These are phyloP conservation scores for Hypoxylon trugodes DNA, from an alignment of 495 filamentous ascomycete species.

Conservation along the genomic window DNA sequence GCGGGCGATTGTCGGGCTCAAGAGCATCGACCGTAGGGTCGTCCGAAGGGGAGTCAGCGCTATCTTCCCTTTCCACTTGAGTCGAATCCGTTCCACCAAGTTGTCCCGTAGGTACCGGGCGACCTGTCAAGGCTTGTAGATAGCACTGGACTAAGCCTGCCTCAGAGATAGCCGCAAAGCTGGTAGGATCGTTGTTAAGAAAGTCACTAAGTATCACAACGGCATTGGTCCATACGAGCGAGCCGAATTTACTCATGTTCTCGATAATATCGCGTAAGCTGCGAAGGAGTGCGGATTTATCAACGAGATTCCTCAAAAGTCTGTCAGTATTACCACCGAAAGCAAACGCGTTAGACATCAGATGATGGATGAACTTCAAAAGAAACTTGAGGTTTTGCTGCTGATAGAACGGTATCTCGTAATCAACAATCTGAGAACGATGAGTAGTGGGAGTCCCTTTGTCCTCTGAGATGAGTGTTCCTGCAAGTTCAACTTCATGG, in stretches of 20 bases:
- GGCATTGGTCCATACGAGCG: slow-evolving; percentile 91
- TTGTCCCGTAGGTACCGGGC: slow-evolving; percentile 53
- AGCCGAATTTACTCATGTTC: slow-evolving; percentile 80
- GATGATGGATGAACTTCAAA: slow-evolving; percentile 94
- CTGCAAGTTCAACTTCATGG: slow-evolving; percentile 77
- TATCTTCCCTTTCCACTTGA: slow-evolving; percentile 42
- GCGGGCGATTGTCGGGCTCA: slow-evolving; percentile 52
- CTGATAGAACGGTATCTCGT: slow-evolving; percentile 88
- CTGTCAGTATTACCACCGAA: slow-evolving; percentile 85
- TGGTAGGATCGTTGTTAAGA: slow-evolving; percentile 98
- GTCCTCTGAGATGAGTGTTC: slow-evolving; percentile 68
- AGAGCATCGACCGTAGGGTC: slow-evolving; percentile 50
- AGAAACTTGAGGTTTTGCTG: slow-evolving; percentile 93
- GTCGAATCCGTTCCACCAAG: slow-evolving; percentile 45
- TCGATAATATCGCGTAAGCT: slow-evolving; percentile 83
- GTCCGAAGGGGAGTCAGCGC: slow-evolving; percentile 48
- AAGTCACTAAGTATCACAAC: slow-evolving; percentile 92
- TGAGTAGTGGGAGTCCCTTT: slow-evolving; percentile 79
- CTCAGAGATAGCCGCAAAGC: slow-evolving; percentile 93
- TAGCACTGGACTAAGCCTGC: slow-evolving; percentile 87
- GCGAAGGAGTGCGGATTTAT: slow-evolving; percentile 82
- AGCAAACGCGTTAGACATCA: slow-evolving; percentile 78
- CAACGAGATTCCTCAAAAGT: slow-evolving; percentile 88
- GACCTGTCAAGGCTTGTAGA: slow-evolving; percentile 79
- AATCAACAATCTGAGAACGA: slow-evolving; percentile 86